phyloP scores from a whole-genome alignment of 2,329 filamentous ascomycete species.

The Aotearoamyces nothofagi region DNA sequence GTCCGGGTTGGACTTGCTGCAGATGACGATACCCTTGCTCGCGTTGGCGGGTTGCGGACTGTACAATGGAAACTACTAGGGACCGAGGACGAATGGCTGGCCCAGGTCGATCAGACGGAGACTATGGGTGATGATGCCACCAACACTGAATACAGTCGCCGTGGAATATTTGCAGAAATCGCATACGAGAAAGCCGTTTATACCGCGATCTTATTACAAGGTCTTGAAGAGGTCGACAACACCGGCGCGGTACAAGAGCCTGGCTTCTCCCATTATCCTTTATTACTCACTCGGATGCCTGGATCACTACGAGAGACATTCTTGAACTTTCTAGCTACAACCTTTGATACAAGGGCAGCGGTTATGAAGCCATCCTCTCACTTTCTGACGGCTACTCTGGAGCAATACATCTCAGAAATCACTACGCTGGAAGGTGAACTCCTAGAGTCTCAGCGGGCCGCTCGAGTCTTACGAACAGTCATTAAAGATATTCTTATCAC shows the following conservation, averaged over 20 bases:
- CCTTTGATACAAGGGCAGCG: constrained; percentile 27
- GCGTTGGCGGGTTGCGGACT: constrained; percentile 24
- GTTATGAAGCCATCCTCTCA: constrained; percentile 20
- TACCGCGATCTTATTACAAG: constrained; percentile 13
- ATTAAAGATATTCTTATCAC: constrained; percentile 14
- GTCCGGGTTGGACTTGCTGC: constrained; percentile 25
- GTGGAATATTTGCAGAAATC: constrained; percentile 13
- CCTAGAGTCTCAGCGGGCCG: constrained; percentile 3
- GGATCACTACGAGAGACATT: constrained; percentile 25
- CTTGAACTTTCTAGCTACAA: constrained; percentile 24
- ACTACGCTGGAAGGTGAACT: background rate
- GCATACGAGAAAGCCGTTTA: constrained; percentile 17
- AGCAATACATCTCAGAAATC: constrained; percentile 14
- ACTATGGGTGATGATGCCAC: constrained; percentile 8
- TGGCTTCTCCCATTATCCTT: constrained; percentile 25
- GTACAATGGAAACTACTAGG: constrained; percentile 26
- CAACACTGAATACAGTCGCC: constrained; percentile 5
- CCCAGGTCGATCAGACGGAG: constrained; percentile 6
- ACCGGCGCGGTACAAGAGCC: constrained; percentile 4
- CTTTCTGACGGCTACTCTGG: constrained; percentile 20
- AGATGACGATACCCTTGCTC: constrained; percentile 19
- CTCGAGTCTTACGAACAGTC: constrained; percentile 7
- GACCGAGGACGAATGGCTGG: constrained; percentile 21
- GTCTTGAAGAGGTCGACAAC: constrained; percentile 3
- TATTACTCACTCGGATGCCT: constrained; percentile 30